Base-by-base conservation (phyloP, 2,329 filamentous ascomycete species). In the Cladosporium colombiae region DNA sequence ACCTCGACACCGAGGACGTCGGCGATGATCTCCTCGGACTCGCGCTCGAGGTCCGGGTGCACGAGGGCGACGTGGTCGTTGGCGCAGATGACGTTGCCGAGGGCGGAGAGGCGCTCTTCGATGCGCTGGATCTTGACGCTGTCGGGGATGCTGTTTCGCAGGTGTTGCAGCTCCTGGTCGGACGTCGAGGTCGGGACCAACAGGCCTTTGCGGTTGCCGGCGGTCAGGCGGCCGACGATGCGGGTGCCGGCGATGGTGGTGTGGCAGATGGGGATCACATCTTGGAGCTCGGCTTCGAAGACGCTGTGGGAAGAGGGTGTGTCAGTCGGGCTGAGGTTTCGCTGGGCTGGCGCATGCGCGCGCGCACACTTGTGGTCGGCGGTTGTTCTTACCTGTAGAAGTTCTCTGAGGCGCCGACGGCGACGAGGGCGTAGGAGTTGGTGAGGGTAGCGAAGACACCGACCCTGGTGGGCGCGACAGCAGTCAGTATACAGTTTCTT, bases 21-120 rank as follows among this genome's bases (percentile, higher is more conserved):
- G 74, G 95, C 92, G 76, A 99, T 93, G 57, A 99, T 97, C 83
- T 99, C 95, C 81, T 99, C 95, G 18, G 93, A 97, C 84, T 99
- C 95, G 68, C 94, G 91, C 85, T 98, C 95, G 67, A 99, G 85
- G 76, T 99, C 95, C 13, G 95, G 95, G 78, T 99, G 95, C 68
- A 98, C 89, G 53, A 99, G 89, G 62, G 95, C 95, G 72, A 98
- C 95, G 81, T 97, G 93, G 81, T 99, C 95, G 80, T 98, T 98
- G 75, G 88, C 88, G 75, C 93, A 96, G 75, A 99, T 97, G 69
- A 98, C 95, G 78, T 99, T 99, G 68, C 95, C 95, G 29, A 99
- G 88, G 5, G 95, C 95, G 21, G 93, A 97, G 69, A 99, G 85
- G 50, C 95, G 89, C 85, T 99, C 95, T 84, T 99, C 95, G 82